Evolutionary conservation across 2,329 filamentous ascomycete genomes (phyloP).

Genomic region (Penicillium psychrosexuale): DNA sequence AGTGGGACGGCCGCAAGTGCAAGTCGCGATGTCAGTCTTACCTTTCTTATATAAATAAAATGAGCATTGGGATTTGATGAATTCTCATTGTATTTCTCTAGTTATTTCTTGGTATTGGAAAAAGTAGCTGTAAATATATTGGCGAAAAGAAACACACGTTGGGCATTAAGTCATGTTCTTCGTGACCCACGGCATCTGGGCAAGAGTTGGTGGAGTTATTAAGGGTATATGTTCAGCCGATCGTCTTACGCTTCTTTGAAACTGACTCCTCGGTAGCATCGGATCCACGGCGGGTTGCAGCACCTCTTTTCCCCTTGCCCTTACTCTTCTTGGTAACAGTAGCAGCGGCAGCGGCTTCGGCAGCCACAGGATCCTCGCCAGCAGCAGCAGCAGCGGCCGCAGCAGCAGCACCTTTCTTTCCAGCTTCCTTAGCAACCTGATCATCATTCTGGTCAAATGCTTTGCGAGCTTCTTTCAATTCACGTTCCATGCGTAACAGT

Average conservation of each 20-base stretch:
- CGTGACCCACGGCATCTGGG: background rate
- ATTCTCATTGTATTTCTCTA: background rate
- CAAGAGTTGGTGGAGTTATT: background rate
- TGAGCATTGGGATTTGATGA: background rate
- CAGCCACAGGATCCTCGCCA: conserved; percentile 29
- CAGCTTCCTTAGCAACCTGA: conserved; percentile 40
- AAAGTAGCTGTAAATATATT: background rate
- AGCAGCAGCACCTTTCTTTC: conserved; percentile 30
- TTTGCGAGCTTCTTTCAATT: conserved; percentile 79
- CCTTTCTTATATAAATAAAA: background rate
- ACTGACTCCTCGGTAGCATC: conserved; percentile 37
- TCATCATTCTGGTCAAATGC: conserved; percentile 47
- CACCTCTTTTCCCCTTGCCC: conserved; percentile 36
- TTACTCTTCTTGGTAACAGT: conserved; percentile 33
- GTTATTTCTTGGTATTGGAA: background rate
- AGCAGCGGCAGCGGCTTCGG: conserved; percentile 19
- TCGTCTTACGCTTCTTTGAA: conserved; percentile 35
- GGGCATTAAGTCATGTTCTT: background rate
- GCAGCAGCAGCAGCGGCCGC: conserved; percentile 26
- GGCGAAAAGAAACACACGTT: background rate
- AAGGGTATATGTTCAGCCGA: conserved; percentile 7
- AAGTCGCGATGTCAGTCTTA: background rate
- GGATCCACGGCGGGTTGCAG: conserved; percentile 27
- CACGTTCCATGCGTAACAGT: conserved; percentile 80
- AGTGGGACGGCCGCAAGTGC: background rate